Evolutionary conservation across 768 basidiomycete genomes (phyloP), one percentile per base, ranked within the genome.

Genomic region (Punctularia strigosozonata): DNA sequence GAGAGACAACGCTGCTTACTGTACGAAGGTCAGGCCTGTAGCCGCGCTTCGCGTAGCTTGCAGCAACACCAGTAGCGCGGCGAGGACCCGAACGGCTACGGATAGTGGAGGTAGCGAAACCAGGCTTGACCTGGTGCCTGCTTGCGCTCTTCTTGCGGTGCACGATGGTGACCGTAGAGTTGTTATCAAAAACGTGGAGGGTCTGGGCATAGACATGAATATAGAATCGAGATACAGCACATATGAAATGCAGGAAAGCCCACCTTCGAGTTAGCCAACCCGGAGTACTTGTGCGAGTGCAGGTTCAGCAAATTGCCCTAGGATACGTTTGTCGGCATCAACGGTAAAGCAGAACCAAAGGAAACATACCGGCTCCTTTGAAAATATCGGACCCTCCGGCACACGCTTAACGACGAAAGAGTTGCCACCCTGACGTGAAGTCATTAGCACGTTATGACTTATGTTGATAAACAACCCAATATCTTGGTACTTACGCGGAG

Each of bases 261-360:
- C 41, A 81, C 84, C 77, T 83, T 90, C 53, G 67, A 46, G 71
- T 92, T 91, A 53, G 82, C 77, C 43, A 92, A 66, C 42, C 89
- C 88, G 43, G 89, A 94, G 70, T 73, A 90, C 58, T 92, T 94
- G 72, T 73, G 71, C n/a, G 89, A 91, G 69, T 91, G 83, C 48
- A 88, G 51, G 67, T 85, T 90, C 43, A 71, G 68, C 59, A 90
- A 76, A 66, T 89, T 89, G 49, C 85, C 89, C 87, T 88, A 43
- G 41, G 41, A 6, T 26, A 15, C 35, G 31, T 35, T 43, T 25
- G 39, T 47, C 46, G 22, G 44, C 39, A 25, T 15, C 48, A 52
- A 43, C 6, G 37, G 20, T 25, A n/a, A 33, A 26, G 30, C 20
- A 30, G 17, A 6, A 22, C 19, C 38, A 38, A 20, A 23, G 13